Evolutionary conservation across 257 asterid genomes (phyloP).

Genomic region (Solanum gandarillasii): DNA sequence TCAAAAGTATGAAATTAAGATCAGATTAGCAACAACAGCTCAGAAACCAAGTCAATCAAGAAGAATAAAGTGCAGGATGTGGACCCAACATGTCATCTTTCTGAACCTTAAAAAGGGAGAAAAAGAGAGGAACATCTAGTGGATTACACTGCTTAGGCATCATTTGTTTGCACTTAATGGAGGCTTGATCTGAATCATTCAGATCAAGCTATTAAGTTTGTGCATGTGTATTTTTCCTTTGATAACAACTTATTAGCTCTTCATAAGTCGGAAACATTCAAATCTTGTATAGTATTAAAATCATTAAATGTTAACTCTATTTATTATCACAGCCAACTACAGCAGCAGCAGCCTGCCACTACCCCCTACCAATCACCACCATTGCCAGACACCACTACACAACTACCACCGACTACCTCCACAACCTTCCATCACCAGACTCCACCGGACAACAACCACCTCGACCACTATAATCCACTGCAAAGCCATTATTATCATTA

Average conservation of each 20-base stretch:
- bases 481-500: background rate
- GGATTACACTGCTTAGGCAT: background rate
- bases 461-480: background rate
- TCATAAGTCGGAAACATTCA: background rate
- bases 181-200: background rate
- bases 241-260: background rate
- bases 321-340: background rate
- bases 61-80: background rate
- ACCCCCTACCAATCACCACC: background rate
- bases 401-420: background rate
- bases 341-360: background rate
- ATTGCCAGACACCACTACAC: background rate
- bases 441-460: background rate
- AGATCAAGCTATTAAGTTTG: background rate
- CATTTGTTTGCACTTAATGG: background rate
- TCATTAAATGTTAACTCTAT: background rate
- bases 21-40: background rate
- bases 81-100: background rate
- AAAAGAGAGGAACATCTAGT: background rate
- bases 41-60: background rate
- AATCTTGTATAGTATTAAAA: background rate
- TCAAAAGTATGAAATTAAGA: constrained; percentile 7
- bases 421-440: background rate
- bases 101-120: background rate
- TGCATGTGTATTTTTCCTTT: background rate